phyloP scores from a whole-genome alignment of 257 asterid species.

The Solanum tacnaense region DNA sequence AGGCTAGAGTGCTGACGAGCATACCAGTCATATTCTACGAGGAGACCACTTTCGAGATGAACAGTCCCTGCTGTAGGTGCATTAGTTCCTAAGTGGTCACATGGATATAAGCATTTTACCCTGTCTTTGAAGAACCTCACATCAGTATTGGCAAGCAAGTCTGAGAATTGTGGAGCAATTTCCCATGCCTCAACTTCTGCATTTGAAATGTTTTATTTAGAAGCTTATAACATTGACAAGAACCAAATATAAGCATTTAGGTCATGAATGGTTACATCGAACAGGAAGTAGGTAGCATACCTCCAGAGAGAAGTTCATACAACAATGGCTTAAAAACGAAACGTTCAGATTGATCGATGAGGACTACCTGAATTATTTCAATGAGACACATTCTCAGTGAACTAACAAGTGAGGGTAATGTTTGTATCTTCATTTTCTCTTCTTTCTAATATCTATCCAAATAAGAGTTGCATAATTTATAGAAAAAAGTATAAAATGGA shows the following conservation, averaged over 20 bases:
- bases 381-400: background rate
- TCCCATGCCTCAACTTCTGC: conserved; percentile 98
- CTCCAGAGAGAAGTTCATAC: conserved; percentile 94
- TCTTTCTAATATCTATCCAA: background rate
- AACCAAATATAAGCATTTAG: background rate
- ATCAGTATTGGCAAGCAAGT: conserved; percentile 62
- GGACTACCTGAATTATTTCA: conserved; percentile 56
- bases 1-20: background rate
- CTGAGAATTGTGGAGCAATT: conserved; percentile 89
- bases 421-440: background rate
- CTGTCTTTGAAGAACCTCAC: conserved; percentile 70
- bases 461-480: background rate
- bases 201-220: conserved; percentile 6
- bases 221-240: background rate
- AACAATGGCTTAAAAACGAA: conserved; percentile 92
- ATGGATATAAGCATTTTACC: conserved; percentile 62
- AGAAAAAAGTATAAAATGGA: background rate
- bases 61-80: conserved; percentile 59
- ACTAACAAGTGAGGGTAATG: background rate
- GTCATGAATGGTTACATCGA: background rate
- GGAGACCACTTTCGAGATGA: conserved; percentile 77
- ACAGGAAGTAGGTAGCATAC: conserved; percentile 27
- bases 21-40: conserved; percentile 93
- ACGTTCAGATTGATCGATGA: conserved; percentile 85
- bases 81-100: conserved; percentile 44